Base-by-base conservation (phyloP, 192 early-diverging fungal species). In the Lobosporangium transversale region DNA sequence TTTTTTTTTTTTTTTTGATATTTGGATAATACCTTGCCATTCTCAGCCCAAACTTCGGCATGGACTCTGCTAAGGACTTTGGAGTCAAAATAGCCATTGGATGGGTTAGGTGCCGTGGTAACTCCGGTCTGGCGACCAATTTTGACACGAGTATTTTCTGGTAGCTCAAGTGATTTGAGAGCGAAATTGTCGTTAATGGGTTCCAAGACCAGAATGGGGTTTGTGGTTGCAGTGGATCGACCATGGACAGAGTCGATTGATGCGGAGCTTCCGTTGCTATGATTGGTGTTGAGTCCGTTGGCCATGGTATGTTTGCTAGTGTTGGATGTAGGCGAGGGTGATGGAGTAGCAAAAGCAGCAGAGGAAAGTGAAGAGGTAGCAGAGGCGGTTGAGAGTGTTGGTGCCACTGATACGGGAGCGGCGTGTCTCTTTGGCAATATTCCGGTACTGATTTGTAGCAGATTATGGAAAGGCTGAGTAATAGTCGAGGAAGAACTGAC, bases 11-110 rank as follows among this genome's bases (percentile, higher is more conserved):
- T 40, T 7, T 14, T 40, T 14, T 40, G 37, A 10, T 14, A 40
- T 14, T 10, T 40, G 8, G 8, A 40, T 14, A 40, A 18, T 64
- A 93, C 90, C 75, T 86, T 87, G 30, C 84, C 83, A 27, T 82
- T 76, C 17, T 89, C 86, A 50, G 69, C 67, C 87, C 86, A 91
- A n/a, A 95, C 73, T 53, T 93, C 90, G 32, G 92, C 93, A 69
- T 95, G 93, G 47, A 79, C 80, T 23, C 93, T 79, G 21, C 86
- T 88, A 24, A 95, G 76, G 8, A 95, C 93, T 73, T 94, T 95
- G 54, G 91, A 88, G 66, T 95, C 92, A 84, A 94, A 95, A 44
- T 90, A 89, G 1, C 92, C 93, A 69, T 95, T 95, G n/a, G 57
- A 56, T 0, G 86, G 63, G 24, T 80, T 81, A 9, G 93, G 92